Conservation (phyloP, 2,329 filamentous ascomycete species). For the Coniochaeta sp. region DNA sequence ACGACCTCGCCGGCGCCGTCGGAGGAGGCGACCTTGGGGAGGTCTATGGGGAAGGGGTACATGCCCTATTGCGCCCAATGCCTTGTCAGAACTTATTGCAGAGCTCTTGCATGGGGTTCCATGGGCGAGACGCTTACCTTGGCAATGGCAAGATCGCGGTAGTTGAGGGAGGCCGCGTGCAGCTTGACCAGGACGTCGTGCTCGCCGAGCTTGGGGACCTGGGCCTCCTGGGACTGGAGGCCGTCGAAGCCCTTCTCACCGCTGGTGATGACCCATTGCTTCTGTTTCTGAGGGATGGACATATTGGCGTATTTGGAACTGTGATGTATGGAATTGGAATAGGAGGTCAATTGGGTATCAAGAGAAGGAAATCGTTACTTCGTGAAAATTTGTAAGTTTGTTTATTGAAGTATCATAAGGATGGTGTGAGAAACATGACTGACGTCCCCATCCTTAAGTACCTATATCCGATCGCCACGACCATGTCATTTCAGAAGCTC, state of each 20-base stretch:
- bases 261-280: slow-evolving; percentile 49
- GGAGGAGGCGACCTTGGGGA: slow-evolving; percentile 41
- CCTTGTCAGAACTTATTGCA: background rate
- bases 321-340: background rate
- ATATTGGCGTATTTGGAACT: background rate
- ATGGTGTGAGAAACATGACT: background rate
- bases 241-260: slow-evolving; percentile 50
- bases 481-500: background rate
- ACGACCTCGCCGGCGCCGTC: slow-evolving; percentile 49
- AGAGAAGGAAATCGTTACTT: background rate
- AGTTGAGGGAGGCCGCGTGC: slow-evolving; percentile 45
- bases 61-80: slow-evolving; percentile 28
- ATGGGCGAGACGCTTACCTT: slow-evolving; percentile 13
- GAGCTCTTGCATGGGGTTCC: background rate
- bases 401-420: no score
- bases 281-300: slow-evolving; percentile 10
- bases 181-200: slow-evolving; percentile 66
- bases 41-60: slow-evolving; percentile 35
- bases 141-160: slow-evolving; percentile 45
- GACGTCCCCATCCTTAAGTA: background rate
- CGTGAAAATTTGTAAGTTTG: background rate
- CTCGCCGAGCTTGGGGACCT: slow-evolving; percentile 57
- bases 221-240: slow-evolving; percentile 45
- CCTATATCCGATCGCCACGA: background rate
- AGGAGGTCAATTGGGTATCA: background rate